Conservation (phyloP, 2,329 filamentous ascomycete species). For the Rugonectria rugulosa region DNA sequence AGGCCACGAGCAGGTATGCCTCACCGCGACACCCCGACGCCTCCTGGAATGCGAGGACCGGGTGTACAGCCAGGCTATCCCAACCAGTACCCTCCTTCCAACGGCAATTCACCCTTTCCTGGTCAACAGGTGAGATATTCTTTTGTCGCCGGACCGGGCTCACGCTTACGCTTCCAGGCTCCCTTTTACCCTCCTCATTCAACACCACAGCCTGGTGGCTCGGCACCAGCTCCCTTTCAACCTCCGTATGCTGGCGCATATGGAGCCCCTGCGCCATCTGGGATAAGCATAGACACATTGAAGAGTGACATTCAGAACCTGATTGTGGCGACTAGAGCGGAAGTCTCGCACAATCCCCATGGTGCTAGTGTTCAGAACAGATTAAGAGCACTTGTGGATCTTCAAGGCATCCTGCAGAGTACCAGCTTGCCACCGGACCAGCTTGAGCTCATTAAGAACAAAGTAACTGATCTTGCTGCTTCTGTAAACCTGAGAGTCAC, state of each 20-base stretch:
- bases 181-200: constrained; percentile 48
- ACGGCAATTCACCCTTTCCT: constrained; percentile 41
- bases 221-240: constrained; percentile 51
- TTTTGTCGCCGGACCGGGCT: not conserved
- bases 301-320: constrained; percentile 84
- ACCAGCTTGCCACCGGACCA: constrained; percentile 82
- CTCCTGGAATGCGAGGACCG: constrained; percentile 59
- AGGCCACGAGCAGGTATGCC: constrained; percentile 60
- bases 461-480: constrained; percentile 78
- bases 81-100: constrained; percentile 39
- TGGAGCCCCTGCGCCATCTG: constrained; percentile 48
- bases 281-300: constrained; percentile 74
- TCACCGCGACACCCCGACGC: constrained; percentile 78
- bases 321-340: constrained; percentile 74
- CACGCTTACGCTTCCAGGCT: constrained; percentile 24
- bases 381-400: constrained; percentile 83
- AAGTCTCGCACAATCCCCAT: constrained; percentile 78
- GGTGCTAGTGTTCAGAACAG: constrained; percentile 79
- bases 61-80: constrained; percentile 36
- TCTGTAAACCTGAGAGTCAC: constrained; percentile 63
- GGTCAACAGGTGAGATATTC: constrained; percentile 40
- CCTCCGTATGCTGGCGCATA: constrained; percentile 50
- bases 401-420: constrained; percentile 77
- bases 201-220: constrained; percentile 47
- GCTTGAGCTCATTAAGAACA: constrained; percentile 82